A percentile compares a stretch with the other conserved stretches of the same genome.
Evolutionary conservation across 345 rosid genomes (phyloP).

Genomic region (Euphorbia tirucalli): DNA sequence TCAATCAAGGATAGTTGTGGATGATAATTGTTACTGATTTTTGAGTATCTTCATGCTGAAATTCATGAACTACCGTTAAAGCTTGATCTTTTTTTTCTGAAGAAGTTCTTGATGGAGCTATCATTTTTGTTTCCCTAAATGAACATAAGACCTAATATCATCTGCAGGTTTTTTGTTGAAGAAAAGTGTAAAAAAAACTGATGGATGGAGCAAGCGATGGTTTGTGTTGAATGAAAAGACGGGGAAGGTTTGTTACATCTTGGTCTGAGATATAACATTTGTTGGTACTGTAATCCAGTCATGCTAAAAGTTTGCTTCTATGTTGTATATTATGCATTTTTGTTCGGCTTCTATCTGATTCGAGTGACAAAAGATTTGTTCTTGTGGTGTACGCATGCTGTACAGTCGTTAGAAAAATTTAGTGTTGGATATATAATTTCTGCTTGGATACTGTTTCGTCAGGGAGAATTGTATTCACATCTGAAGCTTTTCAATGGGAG

Average conservation of each 20-base stretch:
- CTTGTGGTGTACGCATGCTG: not conserved
- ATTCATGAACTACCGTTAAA: not conserved
- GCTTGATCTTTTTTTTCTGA: not conserved
- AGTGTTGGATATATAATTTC: not conserved
- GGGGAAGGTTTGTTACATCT: conserved; percentile 69
- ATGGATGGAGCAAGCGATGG: conserved; percentile 91
- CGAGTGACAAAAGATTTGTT: not conserved
- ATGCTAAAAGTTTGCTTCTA: not conserved
- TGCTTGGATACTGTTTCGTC: not conserved
- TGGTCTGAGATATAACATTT: not conserved
- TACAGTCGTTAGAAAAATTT: not conserved
- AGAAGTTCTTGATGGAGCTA: not conserved
- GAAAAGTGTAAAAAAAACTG: conserved; percentile 72
- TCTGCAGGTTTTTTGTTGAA: conserved; percentile 79
- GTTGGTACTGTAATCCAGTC: not conserved
- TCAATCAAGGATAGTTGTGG: not conserved
- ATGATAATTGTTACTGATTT: not conserved
- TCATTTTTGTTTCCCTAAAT: no score
- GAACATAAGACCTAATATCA: not conserved
- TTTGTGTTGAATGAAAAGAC: conserved; percentile 94
- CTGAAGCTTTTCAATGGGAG: not conserved
- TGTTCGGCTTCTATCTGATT: not conserved
- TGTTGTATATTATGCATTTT: not conserved
- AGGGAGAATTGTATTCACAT: not conserved
- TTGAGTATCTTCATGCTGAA: not conserved